These are phyloP conservation scores for Cryptococcus depauperatus DNA, from an alignment of 1,284 basidiomycete species.

Conservation along the genomic window DNA sequence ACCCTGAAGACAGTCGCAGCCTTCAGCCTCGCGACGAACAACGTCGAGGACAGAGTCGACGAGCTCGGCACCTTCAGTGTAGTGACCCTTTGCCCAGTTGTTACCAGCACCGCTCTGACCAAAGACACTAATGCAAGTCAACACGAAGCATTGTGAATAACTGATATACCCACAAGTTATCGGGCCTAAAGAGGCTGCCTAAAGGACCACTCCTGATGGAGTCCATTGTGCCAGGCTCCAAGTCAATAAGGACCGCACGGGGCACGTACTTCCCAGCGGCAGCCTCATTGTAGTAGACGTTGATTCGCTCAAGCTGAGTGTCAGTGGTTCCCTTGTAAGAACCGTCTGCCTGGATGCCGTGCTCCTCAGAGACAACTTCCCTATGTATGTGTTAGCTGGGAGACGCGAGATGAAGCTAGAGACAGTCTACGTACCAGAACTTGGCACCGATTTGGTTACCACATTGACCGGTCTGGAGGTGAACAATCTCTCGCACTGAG, in stretches of 20 bases:
- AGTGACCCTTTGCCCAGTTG: slow-evolving; percentile 55
- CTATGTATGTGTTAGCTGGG: slow-evolving; percentile 16
- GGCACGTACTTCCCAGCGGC: slow-evolving; percentile 88
- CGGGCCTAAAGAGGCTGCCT: slow-evolving; percentile 51
- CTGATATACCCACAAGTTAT: slow-evolving; percentile 47
- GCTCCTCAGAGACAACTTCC: slow-evolving; percentile 79
- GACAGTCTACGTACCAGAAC: slow-evolving; percentile 77
- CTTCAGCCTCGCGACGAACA: slow-evolving; percentile 55
- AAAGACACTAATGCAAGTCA: slow-evolving; percentile 42
- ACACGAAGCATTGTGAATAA: background rate
- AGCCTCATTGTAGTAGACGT: slow-evolving; percentile 90
- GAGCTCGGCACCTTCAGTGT: slow-evolving; percentile 51
- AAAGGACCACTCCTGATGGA: slow-evolving; percentile 65
- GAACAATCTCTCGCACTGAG: slow-evolving; percentile 86
- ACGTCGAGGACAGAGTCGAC: slow-evolving; percentile 54
- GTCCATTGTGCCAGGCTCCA: slow-evolving; percentile 97
- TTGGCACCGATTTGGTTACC: slow-evolving; percentile 99
- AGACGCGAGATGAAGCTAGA: slow-evolving; percentile 2
- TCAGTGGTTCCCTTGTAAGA: slow-evolving; percentile 86
- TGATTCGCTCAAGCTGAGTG: slow-evolving; percentile 94
- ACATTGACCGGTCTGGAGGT: slow-evolving; percentile 93
- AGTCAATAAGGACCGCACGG: slow-evolving; percentile 86
- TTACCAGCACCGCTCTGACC: slow-evolving; percentile 54
- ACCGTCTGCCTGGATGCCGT: slow-evolving; percentile 89
- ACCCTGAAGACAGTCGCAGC: slow-evolving; percentile 52